Base-by-base conservation (phyloP, 371 early-diverging fungal genomes). In the Gilbertella persicaria region DNA sequence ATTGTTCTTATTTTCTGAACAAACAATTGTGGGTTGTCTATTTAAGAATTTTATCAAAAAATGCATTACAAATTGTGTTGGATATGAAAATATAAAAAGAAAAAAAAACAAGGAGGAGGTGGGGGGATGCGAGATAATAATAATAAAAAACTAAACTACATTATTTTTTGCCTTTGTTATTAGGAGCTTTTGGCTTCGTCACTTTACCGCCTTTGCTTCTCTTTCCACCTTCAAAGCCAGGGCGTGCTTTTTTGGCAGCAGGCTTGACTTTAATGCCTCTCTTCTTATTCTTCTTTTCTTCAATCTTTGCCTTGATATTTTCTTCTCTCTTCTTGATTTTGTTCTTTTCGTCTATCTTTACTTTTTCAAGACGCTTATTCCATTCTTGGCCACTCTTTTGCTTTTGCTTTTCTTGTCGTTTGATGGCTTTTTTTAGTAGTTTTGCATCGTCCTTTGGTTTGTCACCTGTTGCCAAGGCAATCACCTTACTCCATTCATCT, bases 381-480 rank as follows among this genome's bases (percentile, higher is more conserved):
- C 94, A 97, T 53, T 88, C 88, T 45, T 85, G 73, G 19, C 80
- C 67, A 59, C 88, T 88, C 87, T 91, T 93, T 62, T 69, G 73
- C 87, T 97, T 97, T 45, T 69, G 66, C 61, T 87, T 80, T 59
- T 91, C 87, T 58, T 87, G 82, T 53, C 92, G 84, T 75, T 93
- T 94, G 51, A 97, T 82, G 0, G 92, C 89, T 81, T 94, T 93
- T 69, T 95, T 94, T 50, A 97, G 70, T 38, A 95, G 71, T 63
- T 87, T 90, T 36, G 86, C 64, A 52, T 97, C 93, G 60, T 97
- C 97, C 69, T 91, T 91, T 54, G 94, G 80, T 73, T 92, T 94
- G 56, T 91, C 90, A 56, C 97, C 97, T 38, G 82, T 73, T 6
- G 96, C 95, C 68, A 87, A 71, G 44, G 85, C 79, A 45, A 90